Evolutionary conservation across 176 grass and related monocot genomes (phyloP).

Genomic region (Lolium rigidum): DNA sequence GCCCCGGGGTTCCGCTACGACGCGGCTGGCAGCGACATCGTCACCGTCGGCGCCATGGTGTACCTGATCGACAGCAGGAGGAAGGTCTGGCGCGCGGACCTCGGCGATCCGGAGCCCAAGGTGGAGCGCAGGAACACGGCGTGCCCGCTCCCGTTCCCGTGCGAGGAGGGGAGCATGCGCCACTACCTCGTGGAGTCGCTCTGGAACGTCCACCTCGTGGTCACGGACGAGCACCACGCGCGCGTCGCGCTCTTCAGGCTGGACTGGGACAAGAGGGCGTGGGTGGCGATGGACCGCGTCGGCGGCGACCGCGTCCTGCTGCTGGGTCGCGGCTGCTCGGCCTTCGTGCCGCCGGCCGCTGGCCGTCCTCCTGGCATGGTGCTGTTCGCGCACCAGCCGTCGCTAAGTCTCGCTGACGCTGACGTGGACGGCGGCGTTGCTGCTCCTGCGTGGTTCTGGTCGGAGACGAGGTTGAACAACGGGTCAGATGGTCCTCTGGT

Average conservation of each 20-base stretch:
- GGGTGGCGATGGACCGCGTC: not conserved
- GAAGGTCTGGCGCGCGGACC: constrained; percentile 52
- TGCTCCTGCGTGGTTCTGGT: constrained; percentile 47
- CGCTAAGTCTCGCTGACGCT: not conserved
- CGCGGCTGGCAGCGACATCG: constrained; percentile 43
- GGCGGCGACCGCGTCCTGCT: constrained; percentile 42
- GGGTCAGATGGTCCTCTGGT: constrained; percentile 14
- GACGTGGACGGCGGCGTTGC: no score
- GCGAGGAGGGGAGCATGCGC: not conserved
- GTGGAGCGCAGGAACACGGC: constrained; percentile 40
- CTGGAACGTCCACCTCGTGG: constrained; percentile 52
- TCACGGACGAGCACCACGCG: constrained; percentile 44
- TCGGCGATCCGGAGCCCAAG: constrained; percentile 40
- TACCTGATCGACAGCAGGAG: constrained; percentile 44
- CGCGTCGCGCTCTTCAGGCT: constrained; percentile 40
- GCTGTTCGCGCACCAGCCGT: constrained; percentile 42
- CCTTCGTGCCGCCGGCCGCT: constrained; percentile 38
- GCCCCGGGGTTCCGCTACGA: constrained; percentile 50
- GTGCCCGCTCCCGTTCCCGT: constrained; percentile 37
- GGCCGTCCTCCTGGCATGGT: constrained; percentile 33
- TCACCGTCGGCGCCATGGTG: constrained; percentile 38
- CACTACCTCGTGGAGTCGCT: constrained; percentile 47
- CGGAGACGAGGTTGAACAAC: constrained; percentile 29
- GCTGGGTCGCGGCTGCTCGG: constrained; percentile 55
- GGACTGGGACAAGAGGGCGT: constrained; percentile 37